Evolutionary conservation across 768 basidiomycete genomes (phyloP).

Genomic region (Termitomyces sp.): DNA sequence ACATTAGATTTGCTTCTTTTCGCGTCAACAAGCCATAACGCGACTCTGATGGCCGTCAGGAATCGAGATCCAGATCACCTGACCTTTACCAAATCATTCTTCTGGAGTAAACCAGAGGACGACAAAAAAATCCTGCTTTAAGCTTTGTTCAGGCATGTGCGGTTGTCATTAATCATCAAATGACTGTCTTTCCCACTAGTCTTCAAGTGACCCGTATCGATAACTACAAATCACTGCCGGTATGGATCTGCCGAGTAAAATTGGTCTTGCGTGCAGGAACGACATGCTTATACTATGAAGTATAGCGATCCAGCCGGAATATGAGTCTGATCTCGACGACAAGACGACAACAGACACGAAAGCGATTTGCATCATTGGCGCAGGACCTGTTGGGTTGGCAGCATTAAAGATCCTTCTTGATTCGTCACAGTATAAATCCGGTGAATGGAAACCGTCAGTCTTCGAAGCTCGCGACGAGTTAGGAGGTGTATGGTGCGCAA

Average conservation of each 20-base stretch:
- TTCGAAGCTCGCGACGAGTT: constrained; percentile 63
- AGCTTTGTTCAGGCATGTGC: neutral
- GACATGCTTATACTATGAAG: neutral
- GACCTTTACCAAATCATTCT: no score
- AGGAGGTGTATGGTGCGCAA: constrained; percentile 70
- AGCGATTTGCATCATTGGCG: constrained; percentile 67
- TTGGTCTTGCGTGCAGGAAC: neutral
- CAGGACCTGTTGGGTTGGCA: constrained; percentile 70
- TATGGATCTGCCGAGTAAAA: constrained; percentile 1
- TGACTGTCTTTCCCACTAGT: no score
- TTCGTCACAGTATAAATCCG: constrained; percentile 46
- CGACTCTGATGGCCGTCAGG: neutral
- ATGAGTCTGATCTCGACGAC: neutral
- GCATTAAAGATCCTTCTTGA: constrained; percentile 62
- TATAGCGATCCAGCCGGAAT: constrained; percentile 2
- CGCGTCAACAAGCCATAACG: neutral
- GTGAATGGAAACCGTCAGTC: constrained; percentile 56
- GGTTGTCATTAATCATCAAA: no score
- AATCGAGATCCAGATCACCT: neutral
- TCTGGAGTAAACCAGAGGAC: no score
- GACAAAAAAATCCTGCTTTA: no score
- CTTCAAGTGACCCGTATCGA: neutral
- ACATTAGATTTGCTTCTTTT: neutral
- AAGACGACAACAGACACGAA: neutral
- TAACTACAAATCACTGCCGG: neutral